Evolutionary conservation across 129 eudicot species (phyloP), one percentile per base, ranked within the genome.

Genomic region (Chrysanthemum lavandulifolium): DNA sequence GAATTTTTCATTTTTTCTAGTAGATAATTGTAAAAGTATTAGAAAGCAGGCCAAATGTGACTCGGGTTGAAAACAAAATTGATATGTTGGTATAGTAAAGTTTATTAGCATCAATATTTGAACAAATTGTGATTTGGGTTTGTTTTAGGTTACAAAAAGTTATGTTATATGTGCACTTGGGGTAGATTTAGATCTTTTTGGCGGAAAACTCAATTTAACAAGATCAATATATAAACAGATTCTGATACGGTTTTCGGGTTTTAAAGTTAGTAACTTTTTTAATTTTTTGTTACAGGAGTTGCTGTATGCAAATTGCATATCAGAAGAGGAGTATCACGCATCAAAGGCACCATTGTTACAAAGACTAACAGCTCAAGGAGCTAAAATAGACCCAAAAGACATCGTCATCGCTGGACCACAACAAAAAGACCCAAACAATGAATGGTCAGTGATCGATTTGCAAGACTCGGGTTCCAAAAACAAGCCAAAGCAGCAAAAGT

Each of bases 261-360:
- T n/a, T 23, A n/a, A 63, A 19, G 27, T 50, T 16, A 14, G 0
- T 13, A 61, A 55, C 2, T 50, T 55, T 33, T 61, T 57, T 3
- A 19, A 19, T 64, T 53, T 62, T 61, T 77, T 33, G 68, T 57
- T 81, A n/a, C 59, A 94, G 99, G 99, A 95, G 80, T 80, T 95
- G 10, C 25, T 88, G 31, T 86, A 91, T 83, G 97, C 91, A 55
- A 87, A 88, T 65, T 91, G 97, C 73, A 95, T 95, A 83, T 54
- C 99, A 8, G 96, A 83, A 59, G 99, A 91, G 56, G 99, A 95
- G 80, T 91, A 95, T 69, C 99, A 95, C 61, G 78, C 90, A 10
- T 95, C 99, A 18, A 90, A 95, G 82, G 76, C 88, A 71, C 97
- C 99, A 27, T 77, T 95, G 79, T 13, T 95, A 71, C 97, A 91